Evolutionary conservation across 75 land plant species (phyloP), one percentile per base, ranked within the genome.

Genomic region (Picea sitchensis): DNA sequence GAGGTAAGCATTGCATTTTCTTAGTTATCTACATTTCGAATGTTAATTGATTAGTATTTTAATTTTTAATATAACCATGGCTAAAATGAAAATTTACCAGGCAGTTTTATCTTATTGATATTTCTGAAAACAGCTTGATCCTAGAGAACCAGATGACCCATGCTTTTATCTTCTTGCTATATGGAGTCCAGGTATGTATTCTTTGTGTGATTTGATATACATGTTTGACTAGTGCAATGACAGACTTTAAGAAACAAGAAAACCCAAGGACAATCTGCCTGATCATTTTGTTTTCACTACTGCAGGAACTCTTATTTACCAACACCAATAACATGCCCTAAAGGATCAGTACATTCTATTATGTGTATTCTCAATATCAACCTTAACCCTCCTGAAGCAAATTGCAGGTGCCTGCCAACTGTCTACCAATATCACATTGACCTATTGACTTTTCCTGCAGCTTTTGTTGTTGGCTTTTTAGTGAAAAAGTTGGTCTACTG

Each of bases 71-170:
- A 51, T 9, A 9, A 51, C 56, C 74, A 71, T 44, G n/a, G n/a
- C 74, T 44, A 23, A n/a, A 71, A 7, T 8, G 12, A 3, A n/a
- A 71, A 41, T 8, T 71, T n/a, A 51, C 51, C 12, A 18, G 44
- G n/a, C 54, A 71, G 26, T 9, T 44, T 44, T 12, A 82, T 73
- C 44, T 32, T 23, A 31, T 77, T 18, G 47, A 5, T 14, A 36
- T 20, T 77, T 78, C 5, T 36, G 18, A n/a, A 54, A 11, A 58
- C 90, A 91, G 91, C 51, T 85, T 76, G 94, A 88, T 13, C 60
- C 57, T 47, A 86, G 93, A 78, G 93, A 90, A 79, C 80, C 81
- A 30, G 93, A 91, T 83, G 97, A 94, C 80, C 97, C 97, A 71
- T 89, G 86, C 80, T 78, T 82, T 31, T 92, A 90, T 75, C 87